Evolutionary conservation across 2,329 filamentous ascomycete species (phyloP), one percentile per base, ranked within the genome.

Genomic region (Penicillium sp.): DNA sequence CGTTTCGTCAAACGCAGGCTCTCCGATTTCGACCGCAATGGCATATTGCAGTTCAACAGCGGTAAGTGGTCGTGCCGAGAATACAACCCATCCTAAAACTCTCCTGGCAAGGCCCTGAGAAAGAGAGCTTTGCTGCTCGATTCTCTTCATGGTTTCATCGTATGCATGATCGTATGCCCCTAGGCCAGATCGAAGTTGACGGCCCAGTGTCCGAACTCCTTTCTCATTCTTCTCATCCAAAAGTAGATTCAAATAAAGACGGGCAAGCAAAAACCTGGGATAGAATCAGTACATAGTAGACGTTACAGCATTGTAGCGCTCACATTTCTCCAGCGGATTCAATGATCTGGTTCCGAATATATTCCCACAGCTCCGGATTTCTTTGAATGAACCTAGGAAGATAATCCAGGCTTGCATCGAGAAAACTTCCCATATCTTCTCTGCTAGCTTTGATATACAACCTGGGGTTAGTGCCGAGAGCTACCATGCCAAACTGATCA

Each of bases 131-230:
- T 78, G 74, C 1, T 57, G 47, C 24, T 69, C 44, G 14, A 78
- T 75, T 31, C 73, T 59, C 6, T 70, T 35, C 57, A 78, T 71
- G 0, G 70, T 67, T 0, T 68, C 50, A 0, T 64, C 44, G 41
- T 79, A 80, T 0, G 70, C 68, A 8, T 54, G 3, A 16, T 70
- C 55, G 28, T 73, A 70, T 3, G 60, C 63, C 11, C 55, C 45
- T 9, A 24, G 18, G 22, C 27, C 16, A 23, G 38, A 29, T 7
- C 13, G n/a, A 7, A 52, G 40, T 27, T 34, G 40, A 9, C 38
- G 10, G 3, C 46, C n/a, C 11, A 44, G 36, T 14, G 23, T 39
- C 16, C 41, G 43, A 23, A 52, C 29, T 6, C 37, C 26, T 24
- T 47, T 52, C 8, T 38, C 34, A 24, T 42, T 47, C 32, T 28